Percentiles rank a stretch among this genome's conserved stretches.
Conservation (phyloP, 176 grass and related monocot genomes). For the Cymbopogon citratus region DNA sequence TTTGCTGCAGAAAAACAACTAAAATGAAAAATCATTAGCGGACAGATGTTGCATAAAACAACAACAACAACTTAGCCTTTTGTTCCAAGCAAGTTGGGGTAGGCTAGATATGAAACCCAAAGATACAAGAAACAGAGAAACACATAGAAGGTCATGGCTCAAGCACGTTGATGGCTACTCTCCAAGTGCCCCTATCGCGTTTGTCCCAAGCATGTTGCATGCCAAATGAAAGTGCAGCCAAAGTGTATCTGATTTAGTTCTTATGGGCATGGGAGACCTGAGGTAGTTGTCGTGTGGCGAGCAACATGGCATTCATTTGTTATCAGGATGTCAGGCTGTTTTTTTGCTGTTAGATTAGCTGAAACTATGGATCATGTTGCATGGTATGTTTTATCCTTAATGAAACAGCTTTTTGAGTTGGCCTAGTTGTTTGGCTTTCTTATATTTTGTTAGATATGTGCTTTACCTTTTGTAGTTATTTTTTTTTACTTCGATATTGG, state of each 20-base stretch:
- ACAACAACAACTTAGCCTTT: too few relatives aligned
- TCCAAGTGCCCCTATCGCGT: too few relatives aligned
- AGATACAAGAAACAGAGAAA: too few relatives aligned
- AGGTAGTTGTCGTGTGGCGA: not conserved
- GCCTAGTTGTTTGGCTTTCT: not conserved
- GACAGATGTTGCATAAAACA: too few relatives aligned
- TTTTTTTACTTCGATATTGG: not conserved
- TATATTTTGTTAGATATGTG: not conserved
- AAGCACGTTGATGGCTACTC: too few relatives aligned
- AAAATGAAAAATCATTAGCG: not conserved
- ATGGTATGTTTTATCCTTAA: not conserved
- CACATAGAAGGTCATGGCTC: too few relatives aligned
- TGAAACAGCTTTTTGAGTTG: not conserved
- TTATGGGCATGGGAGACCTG: not conserved
- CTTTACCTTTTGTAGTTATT: not conserved
- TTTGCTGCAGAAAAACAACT: not conserved
- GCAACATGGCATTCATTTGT: not conserved
- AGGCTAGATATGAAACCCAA: too few relatives aligned
- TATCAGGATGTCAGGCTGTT: not conserved
- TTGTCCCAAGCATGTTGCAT: too few relatives aligned
- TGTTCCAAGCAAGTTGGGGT: too few relatives aligned
- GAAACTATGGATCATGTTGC: not conserved
- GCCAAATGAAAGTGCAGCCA: not conserved
- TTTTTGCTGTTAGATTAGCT: not conserved
- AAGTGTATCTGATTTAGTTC: conserved; percentile 6